Evolutionary conservation across 805 yeast species (phyloP).

Genomic region (Yamadazyma olivae): DNA sequence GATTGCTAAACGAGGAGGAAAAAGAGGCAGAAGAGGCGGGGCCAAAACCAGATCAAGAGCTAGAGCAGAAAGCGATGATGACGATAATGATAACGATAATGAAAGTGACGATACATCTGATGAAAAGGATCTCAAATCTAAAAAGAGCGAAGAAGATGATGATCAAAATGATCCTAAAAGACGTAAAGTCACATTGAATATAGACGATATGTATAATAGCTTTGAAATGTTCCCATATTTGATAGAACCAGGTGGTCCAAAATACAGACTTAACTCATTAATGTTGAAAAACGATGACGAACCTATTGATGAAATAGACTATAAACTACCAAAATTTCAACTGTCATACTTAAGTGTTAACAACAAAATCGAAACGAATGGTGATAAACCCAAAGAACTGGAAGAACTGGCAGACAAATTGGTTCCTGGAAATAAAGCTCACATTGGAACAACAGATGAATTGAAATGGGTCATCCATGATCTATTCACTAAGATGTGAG

Average conservation of each 20-base stretch:
- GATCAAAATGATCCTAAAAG: constrained; percentile 11
- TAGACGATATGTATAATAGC: constrained; percentile 67
- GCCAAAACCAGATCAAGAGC: constrained; percentile 15
- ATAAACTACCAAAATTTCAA: constrained; percentile 24
- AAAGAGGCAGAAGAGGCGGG: constrained; percentile 14
- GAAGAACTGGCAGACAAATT: constrained; percentile 8
- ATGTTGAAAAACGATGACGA: constrained; percentile 58
- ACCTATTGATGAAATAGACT: constrained; percentile 42
- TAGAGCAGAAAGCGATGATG: constrained; percentile 10
- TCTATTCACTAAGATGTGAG: constrained; percentile 37
- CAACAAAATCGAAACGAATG: constrained; percentile 5
- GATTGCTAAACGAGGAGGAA: neutral
- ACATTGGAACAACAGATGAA: constrained; percentile 63
- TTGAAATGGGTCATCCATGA: constrained; percentile 71
- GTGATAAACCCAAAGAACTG: constrained; percentile 1
- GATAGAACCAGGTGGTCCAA: constrained; percentile 65
- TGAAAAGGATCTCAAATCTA: constrained; percentile 2
- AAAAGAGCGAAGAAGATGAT: constrained; percentile 6
- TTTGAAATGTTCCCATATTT: constrained; percentile 63
- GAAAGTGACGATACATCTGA: constrained; percentile 8
- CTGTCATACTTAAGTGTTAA: constrained; percentile 7
- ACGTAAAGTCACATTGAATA: constrained; percentile 41
- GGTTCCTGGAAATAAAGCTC: constrained; percentile 19
- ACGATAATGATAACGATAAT: constrained; percentile 12
- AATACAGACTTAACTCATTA: constrained; percentile 45